Base-by-base conservation (phyloP, 2,329 filamentous ascomycete genomes). In the Colletotrichum liriopes region DNA sequence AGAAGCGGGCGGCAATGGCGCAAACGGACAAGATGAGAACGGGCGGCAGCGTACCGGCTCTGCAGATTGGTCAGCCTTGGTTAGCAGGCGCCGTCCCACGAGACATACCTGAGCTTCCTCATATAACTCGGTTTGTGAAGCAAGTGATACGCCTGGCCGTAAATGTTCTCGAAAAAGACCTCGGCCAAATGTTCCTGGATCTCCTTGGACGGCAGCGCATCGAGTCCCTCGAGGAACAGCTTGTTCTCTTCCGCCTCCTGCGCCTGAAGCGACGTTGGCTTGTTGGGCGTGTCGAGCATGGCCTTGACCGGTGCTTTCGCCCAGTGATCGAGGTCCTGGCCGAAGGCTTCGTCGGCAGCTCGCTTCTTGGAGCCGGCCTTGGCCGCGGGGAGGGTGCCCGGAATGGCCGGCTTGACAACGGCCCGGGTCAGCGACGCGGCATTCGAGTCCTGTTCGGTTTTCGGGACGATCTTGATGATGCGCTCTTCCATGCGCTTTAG, bases 91-190 rank as follows among this genome's bases (percentile, higher is more conserved):
- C 52, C 20, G 32, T 32, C 4, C 26, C 37, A 32, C 37, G 29
- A 26, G 26, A 85, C 89, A 74, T 83, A 92, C 91, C 87, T 90
- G 66, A 96, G 81, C 77, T 94, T 94, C 72, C 95, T 90, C 93
- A 98, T 98, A 80, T 97, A 98, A 80, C 95, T 98, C 47, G 96
- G 96, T 80, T 98, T 98, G 83, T 99, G 96, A 12, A 99, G 89
- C 26, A 99, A 85, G 75, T 97, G 93, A 80, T 98, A 99, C 43
- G 94, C 94, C 80, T 98, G 96, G 11, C 96, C 96, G 79, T 99
- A 98, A 0, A 98, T 90, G 77, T 93, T 95, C 78, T 98, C 96
- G 78, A 98, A 99, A 80, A 97, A 99, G 0, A 98, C 91, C 78
- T 98, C 95, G 23, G 95, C 92, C 7, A 99, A 87, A 82, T 98